phyloP scores from a whole-genome alignment of 1,284 basidiomycete genomes.

The Thecaphora thlaspeos region DNA sequence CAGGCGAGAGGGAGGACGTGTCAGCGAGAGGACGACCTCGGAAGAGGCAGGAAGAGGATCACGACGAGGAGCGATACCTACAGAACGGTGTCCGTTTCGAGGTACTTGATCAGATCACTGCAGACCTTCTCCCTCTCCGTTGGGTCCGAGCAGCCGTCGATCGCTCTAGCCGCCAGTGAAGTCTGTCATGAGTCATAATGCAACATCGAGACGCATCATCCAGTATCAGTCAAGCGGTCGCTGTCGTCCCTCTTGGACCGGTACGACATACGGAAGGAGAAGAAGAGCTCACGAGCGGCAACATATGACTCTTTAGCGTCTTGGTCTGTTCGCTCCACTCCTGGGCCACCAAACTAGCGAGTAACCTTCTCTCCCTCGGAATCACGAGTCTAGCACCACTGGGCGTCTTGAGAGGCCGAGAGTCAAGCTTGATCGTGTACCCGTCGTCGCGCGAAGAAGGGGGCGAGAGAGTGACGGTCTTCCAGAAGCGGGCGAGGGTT shows the following conservation, averaged over 20 bases:
- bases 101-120: slow-evolving; percentile 75
- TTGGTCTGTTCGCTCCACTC: slow-evolving; percentile 95
- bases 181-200: slow-evolving; percentile 64
- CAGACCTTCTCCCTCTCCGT: slow-evolving; percentile 68
- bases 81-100: slow-evolving; percentile 96
- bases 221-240: background rate
- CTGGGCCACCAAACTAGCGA: slow-evolving; percentile 81
- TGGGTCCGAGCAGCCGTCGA: slow-evolving; percentile 73
- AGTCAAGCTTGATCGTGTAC: slow-evolving; percentile 77
- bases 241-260: too few relatives aligned
- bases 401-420: slow-evolving; percentile 82
- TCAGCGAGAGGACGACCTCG: too few relatives aligned
- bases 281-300: slow-evolving; percentile 74
- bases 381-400: slow-evolving; percentile 72
- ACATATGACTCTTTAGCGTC: slow-evolving; percentile 80
- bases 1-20: background rate
- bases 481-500: slow-evolving; percentile 35
- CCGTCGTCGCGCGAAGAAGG: slow-evolving; percentile 6
- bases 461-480: slow-evolving; percentile 25
- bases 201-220: slow-evolving; percentile 1
- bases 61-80: too few relatives aligned
- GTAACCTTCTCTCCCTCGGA: slow-evolving; percentile 69
- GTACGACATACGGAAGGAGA: background rate
- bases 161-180: slow-evolving; percentile 80
- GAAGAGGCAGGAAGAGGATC: slow-evolving; percentile 6